Conservation (phyloP, 2,329 filamentous ascomycete species). For the Verticillium nubilum region DNA sequence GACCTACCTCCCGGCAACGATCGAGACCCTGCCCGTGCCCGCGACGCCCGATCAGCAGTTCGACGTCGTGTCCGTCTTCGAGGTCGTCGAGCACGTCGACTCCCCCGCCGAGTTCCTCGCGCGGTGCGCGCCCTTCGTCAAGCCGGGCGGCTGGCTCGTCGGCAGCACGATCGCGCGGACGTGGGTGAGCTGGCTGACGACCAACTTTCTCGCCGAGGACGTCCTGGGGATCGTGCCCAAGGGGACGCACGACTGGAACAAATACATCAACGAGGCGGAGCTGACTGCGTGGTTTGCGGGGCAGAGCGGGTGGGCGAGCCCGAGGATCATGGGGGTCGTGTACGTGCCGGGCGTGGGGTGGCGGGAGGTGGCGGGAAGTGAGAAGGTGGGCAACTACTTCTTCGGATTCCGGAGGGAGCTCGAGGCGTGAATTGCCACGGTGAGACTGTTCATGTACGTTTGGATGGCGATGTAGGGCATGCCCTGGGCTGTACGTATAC, state of each 20-base stretch:
- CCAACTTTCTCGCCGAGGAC: slow-evolving; percentile 88
- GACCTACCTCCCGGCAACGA: slow-evolving; percentile 67
- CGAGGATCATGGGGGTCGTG: slow-evolving; percentile 70
- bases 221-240: slow-evolving; percentile 79
- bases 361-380: slow-evolving; percentile 66
- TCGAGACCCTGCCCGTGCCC: slow-evolving; percentile 61
- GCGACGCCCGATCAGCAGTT: slow-evolving; percentile 40
- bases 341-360: slow-evolving; percentile 80
- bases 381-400: slow-evolving; percentile 92
- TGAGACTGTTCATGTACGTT: too few species aligned
- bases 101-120: slow-evolving; percentile 69
- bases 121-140: slow-evolving; percentile 67
- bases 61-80: slow-evolving; percentile 84
- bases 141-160: slow-evolving; percentile 88
- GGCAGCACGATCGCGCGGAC: slow-evolving; percentile 90
- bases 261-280: slow-evolving; percentile 89
- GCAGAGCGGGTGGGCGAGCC: slow-evolving; percentile 53
- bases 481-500: too few species aligned
- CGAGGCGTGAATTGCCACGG: neutral
- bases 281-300: slow-evolving; percentile 51
- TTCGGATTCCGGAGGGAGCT: slow-evolving; percentile 63
- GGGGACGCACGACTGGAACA: slow-evolving; percentile 93
- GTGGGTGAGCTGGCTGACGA: slow-evolving; percentile 84
- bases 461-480: too few species aligned
- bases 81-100: slow-evolving; percentile 91